A percentile compares a stretch with the other conserved stretches of the same genome.
Evolutionary conservation across 1,139 yeast genomes (phyloP).

Genomic region (Magnusiomyces sp.): DNA sequence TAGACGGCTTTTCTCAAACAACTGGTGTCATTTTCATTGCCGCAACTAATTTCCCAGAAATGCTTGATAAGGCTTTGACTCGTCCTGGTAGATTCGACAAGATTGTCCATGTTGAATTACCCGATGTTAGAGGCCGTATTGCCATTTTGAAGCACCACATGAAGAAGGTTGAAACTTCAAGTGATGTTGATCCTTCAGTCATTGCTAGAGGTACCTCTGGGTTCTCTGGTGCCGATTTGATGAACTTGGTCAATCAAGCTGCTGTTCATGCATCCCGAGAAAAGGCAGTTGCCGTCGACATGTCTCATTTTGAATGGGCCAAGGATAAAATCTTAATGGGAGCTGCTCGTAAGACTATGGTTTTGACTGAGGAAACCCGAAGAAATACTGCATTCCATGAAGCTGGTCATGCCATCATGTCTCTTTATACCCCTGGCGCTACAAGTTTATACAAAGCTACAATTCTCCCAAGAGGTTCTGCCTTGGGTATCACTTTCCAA

Average conservation of each 20-base stretch:
- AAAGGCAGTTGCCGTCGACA: conserved; percentile 82
- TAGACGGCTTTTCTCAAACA: conserved; percentile 92
- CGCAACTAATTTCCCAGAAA: conserved; percentile 96
- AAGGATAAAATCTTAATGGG: conserved; percentile 97
- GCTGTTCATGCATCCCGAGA: conserved; percentile 94
- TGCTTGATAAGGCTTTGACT: conserved; percentile 90
- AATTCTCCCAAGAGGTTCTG: conserved; percentile 91
- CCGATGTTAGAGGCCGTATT: conserved; percentile 95
- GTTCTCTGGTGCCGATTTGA: conserved; percentile 90
- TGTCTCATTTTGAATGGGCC: conserved; percentile 97
- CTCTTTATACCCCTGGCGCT: conserved; percentile 91
- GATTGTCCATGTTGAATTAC: conserved; percentile 88
- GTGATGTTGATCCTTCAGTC: conserved; percentile 77
- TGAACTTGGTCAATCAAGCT: conserved; percentile 94
- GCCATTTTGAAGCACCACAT: conserved; percentile 89
- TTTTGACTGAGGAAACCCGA: conserved; percentile 89
- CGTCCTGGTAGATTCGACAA: conserved; percentile 98
- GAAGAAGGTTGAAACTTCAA: conserved; percentile 79
- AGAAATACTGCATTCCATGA: conserved; percentile 95
- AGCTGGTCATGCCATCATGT: conserved; percentile 98
- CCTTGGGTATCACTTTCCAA: conserved; percentile 93
- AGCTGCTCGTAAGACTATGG: conserved; percentile 98
- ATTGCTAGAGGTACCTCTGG: conserved; percentile 98
- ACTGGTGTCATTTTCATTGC: conserved; percentile 93
- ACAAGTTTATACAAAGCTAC: conserved; percentile 96